phyloP scores from a whole-genome alignment of 805 yeast species.

The Candida ponderosae region DNA sequence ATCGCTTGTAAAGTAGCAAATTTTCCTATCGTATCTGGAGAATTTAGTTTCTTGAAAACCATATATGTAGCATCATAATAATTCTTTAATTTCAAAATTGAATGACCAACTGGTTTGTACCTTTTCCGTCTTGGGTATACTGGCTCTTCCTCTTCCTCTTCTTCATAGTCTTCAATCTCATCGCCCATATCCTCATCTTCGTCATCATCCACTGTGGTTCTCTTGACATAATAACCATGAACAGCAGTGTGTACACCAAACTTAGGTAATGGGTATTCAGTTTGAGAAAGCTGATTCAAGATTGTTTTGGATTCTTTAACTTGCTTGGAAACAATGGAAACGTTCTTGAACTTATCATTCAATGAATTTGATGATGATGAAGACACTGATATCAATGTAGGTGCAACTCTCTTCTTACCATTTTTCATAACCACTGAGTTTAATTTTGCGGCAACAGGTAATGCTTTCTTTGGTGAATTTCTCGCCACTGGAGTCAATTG shows the following conservation, averaged over 20 bases:
- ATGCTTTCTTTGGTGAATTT: slow-evolving; percentile 4
- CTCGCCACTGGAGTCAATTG: background rate
- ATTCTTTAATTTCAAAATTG: slow-evolving; percentile 9
- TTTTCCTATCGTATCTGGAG: slow-evolving; percentile 26
- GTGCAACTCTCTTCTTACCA: slow-evolving; percentile 72
- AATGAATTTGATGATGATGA: slow-evolving; percentile 17
- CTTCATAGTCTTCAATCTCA: slow-evolving; percentile 27
- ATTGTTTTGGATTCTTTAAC: slow-evolving; percentile 2
- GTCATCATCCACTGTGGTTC: slow-evolving; percentile 17
- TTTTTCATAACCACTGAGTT: slow-evolving; percentile 60
- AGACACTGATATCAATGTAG: slow-evolving; percentile 49
- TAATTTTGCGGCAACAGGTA: slow-evolving; percentile 21
- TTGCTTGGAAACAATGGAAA: slow-evolving; percentile 8
- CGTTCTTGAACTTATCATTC: slow-evolving; percentile 9
- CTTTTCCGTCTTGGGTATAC: slow-evolving; percentile 24
- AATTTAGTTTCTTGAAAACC: slow-evolving; percentile 14
- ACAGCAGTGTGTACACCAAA: slow-evolving; percentile 60
- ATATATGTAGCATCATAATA: slow-evolving; percentile 8
- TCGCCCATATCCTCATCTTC: slow-evolving; percentile 17
- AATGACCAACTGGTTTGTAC: slow-evolving; percentile 22
- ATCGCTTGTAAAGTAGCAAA: slow-evolving; percentile 24
- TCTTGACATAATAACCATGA: slow-evolving; percentile 39
- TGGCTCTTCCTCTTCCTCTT: slow-evolving; percentile 38
- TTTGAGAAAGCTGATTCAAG: slow-evolving; percentile 28
- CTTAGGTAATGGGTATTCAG: slow-evolving; percentile 48